Conservation (phyloP, 73 alveolate genomes). For the Paraurostyla sp. region DNA sequence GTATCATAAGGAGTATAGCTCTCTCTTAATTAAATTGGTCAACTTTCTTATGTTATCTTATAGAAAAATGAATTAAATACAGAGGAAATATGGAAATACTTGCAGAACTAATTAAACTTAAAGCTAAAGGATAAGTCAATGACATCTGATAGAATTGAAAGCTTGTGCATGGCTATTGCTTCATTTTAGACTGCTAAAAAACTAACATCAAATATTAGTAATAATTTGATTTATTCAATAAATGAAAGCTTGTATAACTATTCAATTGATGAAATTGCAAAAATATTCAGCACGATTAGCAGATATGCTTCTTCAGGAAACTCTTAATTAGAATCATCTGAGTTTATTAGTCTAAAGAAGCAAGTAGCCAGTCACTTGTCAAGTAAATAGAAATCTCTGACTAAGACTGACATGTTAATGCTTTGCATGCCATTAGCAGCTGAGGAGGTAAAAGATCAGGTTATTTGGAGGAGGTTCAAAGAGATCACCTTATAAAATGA, state of each 20-base stretch:
- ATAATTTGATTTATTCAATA: not conserved
- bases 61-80: not conserved
- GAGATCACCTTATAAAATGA: not conserved
- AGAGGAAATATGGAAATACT: not conserved
- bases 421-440: slow-evolving; percentile 27
- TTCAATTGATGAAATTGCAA: slow-evolving; percentile 1
- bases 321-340: not conserved
- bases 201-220: not conserved
- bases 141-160: not conserved
- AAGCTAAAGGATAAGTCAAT: not conserved
- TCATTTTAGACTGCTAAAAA: not conserved
- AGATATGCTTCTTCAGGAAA: slow-evolving; percentile 8
- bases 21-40: not conserved
- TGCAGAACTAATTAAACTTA: not conserved
- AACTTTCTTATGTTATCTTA: not conserved
- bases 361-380: not conserved
- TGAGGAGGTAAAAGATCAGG: not conserved
- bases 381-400: not conserved
- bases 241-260: not conserved
- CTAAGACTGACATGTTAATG: not conserved
- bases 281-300: not conserved
- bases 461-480: slow-evolving; percentile 4
- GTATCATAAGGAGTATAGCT: not conserved
- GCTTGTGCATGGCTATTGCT: slow-evolving; percentile 5
- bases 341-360: not conserved